Evolutionary conservation across 192 early-diverging fungal genomes (phyloP).

Genomic region (Backusella liffmaniae): DNA sequence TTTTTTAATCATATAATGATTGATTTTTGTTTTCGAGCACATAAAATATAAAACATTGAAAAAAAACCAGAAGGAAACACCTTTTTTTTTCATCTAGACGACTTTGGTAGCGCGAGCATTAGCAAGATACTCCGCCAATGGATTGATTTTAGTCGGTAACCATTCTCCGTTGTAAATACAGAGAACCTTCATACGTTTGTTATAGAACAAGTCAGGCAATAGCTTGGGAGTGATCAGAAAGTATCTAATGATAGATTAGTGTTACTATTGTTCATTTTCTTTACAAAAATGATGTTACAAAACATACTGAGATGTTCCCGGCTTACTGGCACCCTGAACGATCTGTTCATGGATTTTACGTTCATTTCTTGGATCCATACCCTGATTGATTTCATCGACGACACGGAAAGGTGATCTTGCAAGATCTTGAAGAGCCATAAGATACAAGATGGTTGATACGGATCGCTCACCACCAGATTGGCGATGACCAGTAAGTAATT

Average conservation of each 20-base stretch:
- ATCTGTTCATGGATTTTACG: constrained; percentile 91
- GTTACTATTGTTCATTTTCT: no score
- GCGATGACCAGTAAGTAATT: constrained; percentile 81
- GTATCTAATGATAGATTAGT: constrained; percentile 51
- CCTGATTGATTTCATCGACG: constrained; percentile 99
- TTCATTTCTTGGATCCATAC: constrained; percentile 98
- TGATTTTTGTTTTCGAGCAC: neutral
- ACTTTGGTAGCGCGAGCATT: neutral
- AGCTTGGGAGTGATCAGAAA: constrained; percentile 99
- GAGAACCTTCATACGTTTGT: constrained; percentile 86
- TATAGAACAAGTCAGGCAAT: constrained; percentile 89
- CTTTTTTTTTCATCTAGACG: neutral
- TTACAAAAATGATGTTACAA: neutral
- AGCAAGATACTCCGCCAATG: constrained; percentile 22
- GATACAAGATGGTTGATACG: constrained; percentile 94
- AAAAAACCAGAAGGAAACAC: neutral
- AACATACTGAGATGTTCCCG: constrained; percentile 67
- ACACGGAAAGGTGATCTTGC: constrained; percentile 93
- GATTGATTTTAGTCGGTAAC: constrained; percentile 59
- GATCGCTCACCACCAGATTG: constrained; percentile 98
- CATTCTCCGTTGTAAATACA: constrained; percentile 96
- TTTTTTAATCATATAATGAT: neutral
- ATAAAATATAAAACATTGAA: neutral
- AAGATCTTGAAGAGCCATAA: constrained; percentile 90
- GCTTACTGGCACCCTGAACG: constrained; percentile 76